Evolutionary conservation across 2,329 filamentous ascomycete species (phyloP).

Genomic region (Penicillium concentricum): DNA sequence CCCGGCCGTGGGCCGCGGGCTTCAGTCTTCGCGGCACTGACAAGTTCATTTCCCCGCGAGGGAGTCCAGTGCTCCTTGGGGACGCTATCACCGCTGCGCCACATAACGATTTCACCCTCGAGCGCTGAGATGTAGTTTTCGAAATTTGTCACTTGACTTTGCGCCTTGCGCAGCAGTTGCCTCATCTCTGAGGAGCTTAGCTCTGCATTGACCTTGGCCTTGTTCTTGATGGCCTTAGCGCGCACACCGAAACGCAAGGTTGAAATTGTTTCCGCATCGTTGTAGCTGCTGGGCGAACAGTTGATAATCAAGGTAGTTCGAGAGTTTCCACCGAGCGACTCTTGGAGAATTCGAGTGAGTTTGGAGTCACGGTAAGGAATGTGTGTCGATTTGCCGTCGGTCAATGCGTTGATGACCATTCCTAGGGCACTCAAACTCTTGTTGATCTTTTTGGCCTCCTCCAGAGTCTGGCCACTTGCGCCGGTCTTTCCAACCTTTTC

Average conservation of each 20-base stretch:
- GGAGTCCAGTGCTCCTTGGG: slow-evolving; percentile 86
- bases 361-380: slow-evolving; percentile 98
- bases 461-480: slow-evolving; percentile 92
- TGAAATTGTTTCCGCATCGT: slow-evolving; percentile 89
- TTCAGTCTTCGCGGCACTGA: slow-evolving; percentile 49
- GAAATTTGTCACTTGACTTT: slow-evolving; percentile 83
- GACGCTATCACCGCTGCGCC: slow-evolving; percentile 84
- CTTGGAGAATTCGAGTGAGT: slow-evolving; percentile 93
- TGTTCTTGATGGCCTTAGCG: slow-evolving; percentile 99
- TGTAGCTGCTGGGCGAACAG: slow-evolving; percentile 98
- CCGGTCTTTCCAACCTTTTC: slow-evolving; percentile 99
- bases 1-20: slow-evolving; percentile 46
- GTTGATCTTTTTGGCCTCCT: slow-evolving; percentile 99
- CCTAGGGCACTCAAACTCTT: slow-evolving; percentile 97
- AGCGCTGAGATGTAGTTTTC: slow-evolving; percentile 80
- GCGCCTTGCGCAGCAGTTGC: slow-evolving; percentile 84
- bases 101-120: slow-evolving; percentile 80
- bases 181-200: slow-evolving; percentile 95
- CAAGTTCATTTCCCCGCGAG: slow-evolving; percentile 58
- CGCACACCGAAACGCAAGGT: slow-evolving; percentile 93
- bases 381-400: slow-evolving; percentile 94
- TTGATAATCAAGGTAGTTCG: slow-evolving; percentile 98
- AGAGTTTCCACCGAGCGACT: slow-evolving; percentile 95
- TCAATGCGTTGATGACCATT: slow-evolving; percentile 98
- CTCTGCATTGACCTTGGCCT: slow-evolving; percentile 99